Conservation (phyloP, 2,329 filamentous ascomycete genomes). For the Talaromyces sp. region DNA sequence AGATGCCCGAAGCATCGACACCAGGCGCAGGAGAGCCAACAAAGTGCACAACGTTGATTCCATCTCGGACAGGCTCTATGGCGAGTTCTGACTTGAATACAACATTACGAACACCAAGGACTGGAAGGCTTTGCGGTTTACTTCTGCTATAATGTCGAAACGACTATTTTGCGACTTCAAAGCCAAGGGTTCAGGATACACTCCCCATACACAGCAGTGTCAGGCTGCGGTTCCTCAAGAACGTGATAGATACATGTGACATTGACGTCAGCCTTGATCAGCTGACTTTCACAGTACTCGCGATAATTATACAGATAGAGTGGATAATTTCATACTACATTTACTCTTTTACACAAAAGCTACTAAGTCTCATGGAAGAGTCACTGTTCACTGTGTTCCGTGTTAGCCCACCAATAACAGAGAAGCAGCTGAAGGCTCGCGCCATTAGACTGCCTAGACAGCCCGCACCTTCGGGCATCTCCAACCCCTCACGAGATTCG, state of each 20-base stretch:
- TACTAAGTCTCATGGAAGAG: not conserved
- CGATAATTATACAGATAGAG: not conserved
- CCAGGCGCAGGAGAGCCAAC: not conserved
- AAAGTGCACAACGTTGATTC: not conserved
- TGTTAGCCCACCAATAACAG: not conserved
- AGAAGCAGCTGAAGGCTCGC: not conserved
- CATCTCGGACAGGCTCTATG: not conserved
- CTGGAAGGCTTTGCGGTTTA: not conserved
- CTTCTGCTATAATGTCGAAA: not conserved
- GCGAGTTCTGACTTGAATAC: not conserved
- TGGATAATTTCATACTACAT: not conserved
- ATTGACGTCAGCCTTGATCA: not conserved
- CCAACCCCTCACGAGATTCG: slow-evolving; percentile 1
- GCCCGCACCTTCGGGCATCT: not conserved
- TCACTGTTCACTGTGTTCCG: too few relatives aligned
- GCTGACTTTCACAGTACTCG: not conserved
- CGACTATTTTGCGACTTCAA: too few relatives aligned
- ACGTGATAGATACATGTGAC: slow-evolving; percentile 9
- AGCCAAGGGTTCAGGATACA: not conserved
- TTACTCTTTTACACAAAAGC: not conserved
- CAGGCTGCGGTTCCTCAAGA: not conserved
- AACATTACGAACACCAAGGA: not conserved
- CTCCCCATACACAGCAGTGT: not conserved
- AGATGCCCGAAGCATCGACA: not conserved
- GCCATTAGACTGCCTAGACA: not conserved